Evolutionary conservation across 352 stramenopile genomes (phyloP).

Genomic region (Globisporangium orthogonon): DNA sequence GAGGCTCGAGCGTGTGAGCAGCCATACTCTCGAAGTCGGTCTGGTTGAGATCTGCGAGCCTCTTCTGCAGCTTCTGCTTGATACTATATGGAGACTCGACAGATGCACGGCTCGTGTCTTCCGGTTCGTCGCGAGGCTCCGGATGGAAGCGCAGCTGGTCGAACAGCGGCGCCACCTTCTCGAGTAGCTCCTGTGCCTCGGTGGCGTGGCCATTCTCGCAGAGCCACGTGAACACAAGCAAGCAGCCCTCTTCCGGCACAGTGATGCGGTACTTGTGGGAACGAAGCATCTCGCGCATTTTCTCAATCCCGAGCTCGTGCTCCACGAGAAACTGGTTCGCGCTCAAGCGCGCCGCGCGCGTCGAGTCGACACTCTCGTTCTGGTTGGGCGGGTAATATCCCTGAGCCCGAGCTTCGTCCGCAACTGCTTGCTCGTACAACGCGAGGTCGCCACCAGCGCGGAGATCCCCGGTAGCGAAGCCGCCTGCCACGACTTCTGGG

Average conservation of each 20-base stretch:
- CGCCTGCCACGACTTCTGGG: constrained; percentile 10
- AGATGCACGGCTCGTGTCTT: constrained; percentile 11
- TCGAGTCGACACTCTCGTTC: not conserved
- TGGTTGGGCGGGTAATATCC: not conserved
- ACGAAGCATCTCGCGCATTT: constrained; percentile 10
- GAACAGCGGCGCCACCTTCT: constrained; percentile 8
- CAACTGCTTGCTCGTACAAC: constrained; percentile 3
- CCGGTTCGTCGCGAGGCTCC: not conserved
- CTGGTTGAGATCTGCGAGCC: not conserved
- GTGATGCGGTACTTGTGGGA: constrained; percentile 15
- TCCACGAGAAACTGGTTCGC: constrained; percentile 7
- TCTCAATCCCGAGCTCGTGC: not conserved
- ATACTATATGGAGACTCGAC: not conserved
- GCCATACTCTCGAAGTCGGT: not conserved
- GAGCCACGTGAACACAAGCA: constrained; percentile 18
- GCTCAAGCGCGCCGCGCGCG: not conserved
- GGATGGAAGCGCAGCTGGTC: constrained; percentile 16
- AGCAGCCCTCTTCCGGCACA: constrained; percentile 13
- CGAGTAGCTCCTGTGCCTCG: constrained; percentile 8
- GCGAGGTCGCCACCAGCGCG: constrained; percentile 4
- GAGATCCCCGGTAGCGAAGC: constrained; percentile 8
- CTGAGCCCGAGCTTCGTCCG: not conserved
- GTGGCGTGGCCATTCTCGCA: constrained; percentile 1
- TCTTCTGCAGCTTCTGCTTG: not conserved
- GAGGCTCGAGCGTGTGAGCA: not conserved